Evolutionary conservation across 805 yeast genomes (phyloP).

Genomic region (Naumovozyma castellii): DNA sequence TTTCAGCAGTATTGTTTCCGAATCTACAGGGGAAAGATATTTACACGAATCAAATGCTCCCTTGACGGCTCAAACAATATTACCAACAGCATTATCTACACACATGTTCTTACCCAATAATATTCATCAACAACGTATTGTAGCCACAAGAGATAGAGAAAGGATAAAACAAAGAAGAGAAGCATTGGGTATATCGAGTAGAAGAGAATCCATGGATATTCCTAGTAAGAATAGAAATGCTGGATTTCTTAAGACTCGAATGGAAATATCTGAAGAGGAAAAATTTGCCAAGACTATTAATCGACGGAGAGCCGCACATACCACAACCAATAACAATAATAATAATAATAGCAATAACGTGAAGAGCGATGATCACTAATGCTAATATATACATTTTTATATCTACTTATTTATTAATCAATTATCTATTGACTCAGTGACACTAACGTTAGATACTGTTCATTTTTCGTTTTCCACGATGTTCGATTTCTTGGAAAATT

Average conservation of each 20-base stretch:
- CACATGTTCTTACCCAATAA: conserved; percentile 52
- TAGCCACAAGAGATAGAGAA: conserved; percentile 7
- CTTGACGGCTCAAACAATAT: conserved; percentile 45
- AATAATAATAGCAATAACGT: background rate
- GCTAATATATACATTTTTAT: background rate
- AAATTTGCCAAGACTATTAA: conserved; percentile 5
- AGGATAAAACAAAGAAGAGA: background rate
- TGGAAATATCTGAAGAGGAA: conserved; percentile 28
- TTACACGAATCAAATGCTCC: conserved; percentile 48
- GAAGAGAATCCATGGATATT: conserved; percentile 28
- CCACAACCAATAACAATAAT: background rate
- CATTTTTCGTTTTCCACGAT: background rate
- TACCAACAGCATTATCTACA: conserved; percentile 53
- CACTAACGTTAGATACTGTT: too few relatives aligned
- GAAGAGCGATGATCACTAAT: background rate
- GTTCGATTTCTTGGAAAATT: too few relatives aligned
- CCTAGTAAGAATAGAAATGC: conserved; percentile 24
- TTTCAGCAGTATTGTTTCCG: conserved; percentile 31
- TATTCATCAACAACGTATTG: conserved; percentile 23
- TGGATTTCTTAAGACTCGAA: conserved; percentile 24
- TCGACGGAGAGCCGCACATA: conserved; percentile 1
- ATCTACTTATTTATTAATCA: too few relatives aligned
- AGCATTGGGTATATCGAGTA: background rate
- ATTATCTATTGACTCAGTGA: too few relatives aligned
- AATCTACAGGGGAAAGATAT: conserved; percentile 28